Evolutionary conservation across 1,139 yeast genomes (phyloP), one percentile per base, ranked within the genome.

Genomic region (Kodamaea ohmeri): DNA sequence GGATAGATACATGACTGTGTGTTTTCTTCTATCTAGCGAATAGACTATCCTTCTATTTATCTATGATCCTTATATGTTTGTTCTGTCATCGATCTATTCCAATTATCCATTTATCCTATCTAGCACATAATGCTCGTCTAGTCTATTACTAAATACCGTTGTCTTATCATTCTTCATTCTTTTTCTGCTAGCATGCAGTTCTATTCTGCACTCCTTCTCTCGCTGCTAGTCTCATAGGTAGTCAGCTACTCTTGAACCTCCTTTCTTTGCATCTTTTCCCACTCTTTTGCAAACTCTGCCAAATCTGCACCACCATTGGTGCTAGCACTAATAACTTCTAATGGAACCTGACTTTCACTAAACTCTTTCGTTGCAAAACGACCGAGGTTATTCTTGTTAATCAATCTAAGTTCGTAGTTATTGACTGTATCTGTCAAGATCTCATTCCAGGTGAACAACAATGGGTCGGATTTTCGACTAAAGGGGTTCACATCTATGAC

Each of bases 261-360:
- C 29, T 14, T 14, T 7, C 17, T 27, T 14, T 27, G 30, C 20
- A 27, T 12, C 30, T 27, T 27, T 14, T 27, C 48, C 87, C 89
- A 83, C 45, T 78, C 73, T 39, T 71, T 66, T 1, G 84, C 80
- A 43, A 84, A 62, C 41, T 83, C 88, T 15, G 74, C 76, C 76
- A 84, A 78, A 1, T 79, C 69, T 17, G 68, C 67, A 0, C 87
- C 71, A n/a, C 41, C 44, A 51, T 85, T 80, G 45, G 78, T 56
- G 20, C 87, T 71, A 1, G 97, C 96, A 56, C 88, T 94, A 4
- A 92, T 83, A 21, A 94, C 79, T 51, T 92, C 99, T 38, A 77
- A 69, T 0, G 99, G 98, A 2, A 92, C 96, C 52, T 85, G 90
- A 55, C 83, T 88, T 53, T 90, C 96, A 3, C 95, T 78, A 55